phyloP scores from a whole-genome alignment of 73 alveolate genomes.

The Blepharisma stoltei region DNA sequence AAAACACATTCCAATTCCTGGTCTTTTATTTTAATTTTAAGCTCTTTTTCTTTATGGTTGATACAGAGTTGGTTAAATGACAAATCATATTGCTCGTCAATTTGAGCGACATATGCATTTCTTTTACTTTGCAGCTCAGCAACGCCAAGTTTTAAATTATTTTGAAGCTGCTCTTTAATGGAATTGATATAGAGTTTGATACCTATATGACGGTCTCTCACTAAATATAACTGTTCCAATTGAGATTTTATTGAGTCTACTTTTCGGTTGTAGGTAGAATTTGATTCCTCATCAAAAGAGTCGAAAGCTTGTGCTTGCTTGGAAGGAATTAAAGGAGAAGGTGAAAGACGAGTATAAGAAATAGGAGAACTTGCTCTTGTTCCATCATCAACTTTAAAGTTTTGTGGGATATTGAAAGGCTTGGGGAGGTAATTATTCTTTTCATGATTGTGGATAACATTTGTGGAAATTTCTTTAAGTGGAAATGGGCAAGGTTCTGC shows the following conservation, averaged over 20 bases:
- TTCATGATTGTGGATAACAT: too few relatives aligned
- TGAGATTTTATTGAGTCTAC: not conserved
- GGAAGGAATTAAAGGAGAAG: too few relatives aligned
- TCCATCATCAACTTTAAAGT: too few relatives aligned
- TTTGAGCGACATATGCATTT: slow-evolving; percentile 5
- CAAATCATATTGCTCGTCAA: not conserved
- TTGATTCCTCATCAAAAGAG: too few relatives aligned
- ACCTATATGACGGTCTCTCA: slow-evolving; percentile 4
- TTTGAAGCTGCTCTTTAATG: slow-evolving; percentile 23
- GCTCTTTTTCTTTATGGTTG: slow-evolving; percentile 21
- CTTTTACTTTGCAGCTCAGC: slow-evolving; percentile 26
- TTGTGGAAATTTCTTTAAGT: too few relatives aligned
- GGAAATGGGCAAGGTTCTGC: too few relatives aligned
- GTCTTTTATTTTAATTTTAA: not conserved
- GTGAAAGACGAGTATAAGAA: too few relatives aligned
- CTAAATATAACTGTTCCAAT: not conserved
- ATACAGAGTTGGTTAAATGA: not conserved
- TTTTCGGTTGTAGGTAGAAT: not conserved
- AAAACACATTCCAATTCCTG: not conserved
- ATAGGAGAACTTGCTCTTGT: too few relatives aligned
- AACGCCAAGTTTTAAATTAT: slow-evolving; percentile 7
- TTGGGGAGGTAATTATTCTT: too few relatives aligned
- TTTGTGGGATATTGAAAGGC: too few relatives aligned
- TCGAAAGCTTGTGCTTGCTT: too few relatives aligned
- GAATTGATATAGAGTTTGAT: not conserved